phyloP scores from a whole-genome alignment of 768 basidiomycete genomes.

The Cubamyces sp. region DNA sequence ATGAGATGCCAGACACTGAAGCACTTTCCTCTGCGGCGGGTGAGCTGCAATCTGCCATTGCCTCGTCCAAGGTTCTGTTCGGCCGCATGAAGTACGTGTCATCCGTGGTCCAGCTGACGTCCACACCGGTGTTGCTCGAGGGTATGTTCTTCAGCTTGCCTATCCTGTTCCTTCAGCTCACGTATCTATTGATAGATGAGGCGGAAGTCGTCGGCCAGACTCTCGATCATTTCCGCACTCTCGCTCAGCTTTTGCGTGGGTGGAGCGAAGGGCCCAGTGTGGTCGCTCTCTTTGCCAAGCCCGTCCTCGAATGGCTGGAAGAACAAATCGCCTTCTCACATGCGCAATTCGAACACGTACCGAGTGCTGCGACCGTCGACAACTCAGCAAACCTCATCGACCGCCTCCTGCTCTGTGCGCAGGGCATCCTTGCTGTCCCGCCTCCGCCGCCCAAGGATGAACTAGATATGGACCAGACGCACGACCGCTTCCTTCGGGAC shows the following conservation, averaged over 20 bases:
- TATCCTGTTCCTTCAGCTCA: background rate
- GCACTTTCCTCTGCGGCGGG: constrained; percentile 30
- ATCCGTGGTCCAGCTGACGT: constrained; percentile 32
- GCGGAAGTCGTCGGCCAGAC: constrained; percentile 4
- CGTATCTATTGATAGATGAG: constrained; percentile 16
- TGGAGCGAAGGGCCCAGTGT: constrained; percentile 17
- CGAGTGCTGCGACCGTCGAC: constrained; percentile 13
- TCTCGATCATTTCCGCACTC: constrained; percentile 12
- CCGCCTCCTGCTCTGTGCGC: constrained; percentile 65
- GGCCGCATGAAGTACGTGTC: constrained; percentile 33
- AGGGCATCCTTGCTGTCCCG: constrained; percentile 49
- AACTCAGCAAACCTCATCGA: constrained; percentile 55
- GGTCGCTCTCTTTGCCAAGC: constrained; percentile 36
- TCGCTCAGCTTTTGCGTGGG: background rate
- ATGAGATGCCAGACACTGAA: constrained; percentile 38
- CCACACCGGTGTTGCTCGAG: constrained; percentile 41
- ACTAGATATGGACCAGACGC: constrained; percentile 33
- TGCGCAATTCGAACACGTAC: constrained; percentile 4
- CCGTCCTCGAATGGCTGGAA: constrained; percentile 39
- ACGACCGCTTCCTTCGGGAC: constrained; percentile 56
- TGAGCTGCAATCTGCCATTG: constrained; percentile 26
- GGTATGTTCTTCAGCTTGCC: constrained; percentile 34
- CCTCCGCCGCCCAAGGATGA: constrained; percentile 25
- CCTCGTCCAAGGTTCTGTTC: constrained; percentile 19
- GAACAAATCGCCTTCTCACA: constrained; percentile 7